Evolutionary conservation across 192 early-diverging fungal species (phyloP).

Genomic region (Rhizophagus clarus): DNA sequence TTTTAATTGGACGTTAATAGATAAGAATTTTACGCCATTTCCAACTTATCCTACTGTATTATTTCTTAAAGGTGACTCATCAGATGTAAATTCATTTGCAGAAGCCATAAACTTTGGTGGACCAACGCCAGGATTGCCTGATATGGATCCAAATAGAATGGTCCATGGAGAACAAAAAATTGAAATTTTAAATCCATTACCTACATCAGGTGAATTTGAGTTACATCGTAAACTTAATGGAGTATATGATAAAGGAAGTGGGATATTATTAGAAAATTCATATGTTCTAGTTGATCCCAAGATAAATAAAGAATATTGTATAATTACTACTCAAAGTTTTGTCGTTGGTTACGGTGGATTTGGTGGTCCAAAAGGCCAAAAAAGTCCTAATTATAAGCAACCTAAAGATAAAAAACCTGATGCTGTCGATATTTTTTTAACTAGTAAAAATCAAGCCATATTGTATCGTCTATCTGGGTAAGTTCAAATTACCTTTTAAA

Average conservation of each 20-base stretch:
- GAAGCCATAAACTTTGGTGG: conserved; percentile 60
- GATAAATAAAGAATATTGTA: background rate
- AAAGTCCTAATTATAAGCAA: conserved; percentile 45
- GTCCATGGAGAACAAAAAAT: conserved; percentile 77
- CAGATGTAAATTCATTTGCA: conserved; percentile 6
- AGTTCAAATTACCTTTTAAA: no score
- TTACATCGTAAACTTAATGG: conserved; percentile 56
- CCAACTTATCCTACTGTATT: background rate
- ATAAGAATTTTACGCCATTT: background rate
- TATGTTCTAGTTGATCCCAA: conserved; percentile 25
- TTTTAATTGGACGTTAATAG: background rate
- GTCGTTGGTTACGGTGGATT: conserved; percentile 72
- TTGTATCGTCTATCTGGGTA: conserved; percentile 76
- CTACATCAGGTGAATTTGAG: conserved; percentile 61
- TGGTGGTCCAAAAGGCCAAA: conserved; percentile 72
- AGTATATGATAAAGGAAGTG: conserved; percentile 75
- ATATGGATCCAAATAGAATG: conserved; percentile 66
- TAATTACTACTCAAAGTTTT: conserved; percentile 61
- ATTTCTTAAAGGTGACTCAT: background rate
- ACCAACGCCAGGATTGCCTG: conserved; percentile 60
- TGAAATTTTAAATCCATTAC: conserved; percentile 62
- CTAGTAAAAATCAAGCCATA: conserved; percentile 59
- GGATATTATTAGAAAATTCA: conserved; percentile 53
- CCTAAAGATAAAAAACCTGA: conserved; percentile 65
- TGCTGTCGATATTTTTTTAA: conserved; percentile 47